Percentiles rank a stretch among this genome's conserved stretches.
phyloP scores from a whole-genome alignment of 2,329 filamentous ascomycete genomes.

The Fusarium ambrosium region DNA sequence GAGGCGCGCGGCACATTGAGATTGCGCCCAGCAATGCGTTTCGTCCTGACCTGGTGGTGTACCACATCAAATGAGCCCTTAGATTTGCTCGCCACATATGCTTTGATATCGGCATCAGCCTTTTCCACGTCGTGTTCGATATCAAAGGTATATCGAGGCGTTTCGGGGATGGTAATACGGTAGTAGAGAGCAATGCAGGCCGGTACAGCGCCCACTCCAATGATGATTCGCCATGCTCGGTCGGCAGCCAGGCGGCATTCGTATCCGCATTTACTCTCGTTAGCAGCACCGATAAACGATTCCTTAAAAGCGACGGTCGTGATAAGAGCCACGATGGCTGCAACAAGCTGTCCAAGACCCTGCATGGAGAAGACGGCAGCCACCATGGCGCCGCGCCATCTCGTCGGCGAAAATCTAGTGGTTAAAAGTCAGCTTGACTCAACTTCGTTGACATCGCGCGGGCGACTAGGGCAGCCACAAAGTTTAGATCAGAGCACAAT shows the following conservation, averaged over 20 bases:
- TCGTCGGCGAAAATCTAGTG: slow-evolving; percentile 79
- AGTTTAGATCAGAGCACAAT: slow-evolving; percentile 14
- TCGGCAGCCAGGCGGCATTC: slow-evolving; percentile 79
- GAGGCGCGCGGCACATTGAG: slow-evolving; percentile 77
- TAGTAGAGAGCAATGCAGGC: slow-evolving; percentile 87
- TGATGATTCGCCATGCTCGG: slow-evolving; percentile 85
- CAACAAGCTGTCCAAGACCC: slow-evolving; percentile 81
- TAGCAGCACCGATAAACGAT: slow-evolving; percentile 59
- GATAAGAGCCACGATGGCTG: slow-evolving; percentile 78
- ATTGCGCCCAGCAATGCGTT: slow-evolving; percentile 63
- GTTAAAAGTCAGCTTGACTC: slow-evolving; percentile 32
- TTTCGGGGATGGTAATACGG: slow-evolving; percentile 87
- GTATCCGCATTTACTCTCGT: slow-evolving; percentile 65
- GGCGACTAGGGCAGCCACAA: slow-evolving; percentile 27
- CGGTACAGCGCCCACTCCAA: slow-evolving; percentile 83
- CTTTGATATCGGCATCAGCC: slow-evolving; percentile 78
- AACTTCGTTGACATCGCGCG: not conserved
- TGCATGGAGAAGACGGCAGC: slow-evolving; percentile 89
- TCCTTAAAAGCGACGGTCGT: slow-evolving; percentile 74
- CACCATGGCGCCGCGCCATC: slow-evolving; percentile 88
- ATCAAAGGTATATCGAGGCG: slow-evolving; percentile 86
- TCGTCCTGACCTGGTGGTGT: slow-evolving; percentile 66
- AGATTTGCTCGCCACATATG: slow-evolving; percentile 64
- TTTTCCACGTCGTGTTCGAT: slow-evolving; percentile 81
- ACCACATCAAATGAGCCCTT: slow-evolving; percentile 64